Percentiles rank a stretch among this genome's conserved stretches.
Conservation (phyloP, 2,329 filamentous ascomycete species). For the Fusarium veterinarium region DNA sequence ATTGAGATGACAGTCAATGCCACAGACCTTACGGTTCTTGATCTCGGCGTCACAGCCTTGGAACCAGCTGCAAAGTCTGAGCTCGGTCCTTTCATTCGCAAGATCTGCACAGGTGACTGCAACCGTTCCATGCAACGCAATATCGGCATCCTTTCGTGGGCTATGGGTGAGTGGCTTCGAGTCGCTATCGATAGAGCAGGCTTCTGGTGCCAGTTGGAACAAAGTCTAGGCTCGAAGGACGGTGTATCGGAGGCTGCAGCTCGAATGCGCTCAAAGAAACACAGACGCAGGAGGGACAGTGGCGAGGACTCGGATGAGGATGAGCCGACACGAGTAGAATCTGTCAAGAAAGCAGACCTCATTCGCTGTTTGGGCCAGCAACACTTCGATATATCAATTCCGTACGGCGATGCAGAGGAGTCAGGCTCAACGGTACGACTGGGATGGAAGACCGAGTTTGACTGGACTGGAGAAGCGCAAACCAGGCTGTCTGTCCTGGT, state of each 20-base stretch:
- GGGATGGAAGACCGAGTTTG: constrained; percentile 73
- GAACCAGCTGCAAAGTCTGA: constrained; percentile 70
- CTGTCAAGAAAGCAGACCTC: constrained; percentile 55
- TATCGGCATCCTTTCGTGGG: constrained; percentile 71
- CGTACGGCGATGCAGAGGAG: constrained; percentile 47
- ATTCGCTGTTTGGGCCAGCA: constrained; percentile 65
- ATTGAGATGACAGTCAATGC: constrained; percentile 70
- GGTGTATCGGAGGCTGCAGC: constrained; percentile 39
- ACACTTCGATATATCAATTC: constrained; percentile 58
- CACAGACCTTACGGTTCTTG: constrained; percentile 61
- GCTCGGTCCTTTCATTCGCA: constrained; percentile 64
- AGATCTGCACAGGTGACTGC: constrained; percentile 52
- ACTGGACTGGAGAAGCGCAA: constrained; percentile 78
- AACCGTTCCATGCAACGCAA: constrained; percentile 65
- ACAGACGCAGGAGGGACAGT: constrained; percentile 36
- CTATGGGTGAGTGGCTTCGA: constrained; percentile 75
- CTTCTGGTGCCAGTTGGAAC: constrained; percentile 70
- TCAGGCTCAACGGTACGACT: constrained; percentile 61
- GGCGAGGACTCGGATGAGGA: constrained; percentile 40
- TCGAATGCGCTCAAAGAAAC: constrained; percentile 42
- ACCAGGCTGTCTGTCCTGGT: constrained; percentile 66
- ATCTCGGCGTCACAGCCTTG: constrained; percentile 65
- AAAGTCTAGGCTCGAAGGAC: constrained; percentile 55
- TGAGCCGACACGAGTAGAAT: neutral
- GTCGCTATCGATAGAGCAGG: constrained; percentile 68